Base-by-base conservation (phyloP, 345 rosid genomes). In the Linum usitatissimum region DNA sequence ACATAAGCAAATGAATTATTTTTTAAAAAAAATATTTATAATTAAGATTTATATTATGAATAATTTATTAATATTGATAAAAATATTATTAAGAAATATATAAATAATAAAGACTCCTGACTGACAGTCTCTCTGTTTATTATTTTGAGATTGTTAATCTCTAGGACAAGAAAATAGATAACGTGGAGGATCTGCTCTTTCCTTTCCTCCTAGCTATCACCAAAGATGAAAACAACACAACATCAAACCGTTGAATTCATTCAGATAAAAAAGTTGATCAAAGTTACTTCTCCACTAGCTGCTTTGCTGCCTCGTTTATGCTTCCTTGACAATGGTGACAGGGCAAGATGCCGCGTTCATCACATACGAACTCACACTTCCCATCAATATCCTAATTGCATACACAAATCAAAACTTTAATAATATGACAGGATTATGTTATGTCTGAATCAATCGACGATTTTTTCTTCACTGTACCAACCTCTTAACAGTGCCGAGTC, bases 291-390 rank as follows among this genome's bases (percentile, higher is more conserved):
- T 2, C 28, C 28, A 23, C 28, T 23, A 23, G 28, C 51, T 9
- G 51, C 51, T 0, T 13, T 10, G 13, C 51, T 7, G 51, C 15
- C 10, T 14, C 51, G 3, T 10, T 34, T 34, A 34, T 45, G 51
- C 51, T 45, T 69, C 83, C 68, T 86, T 88, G 17, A 86, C 92
- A 63, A 88, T 87, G 14, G 93, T 86, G 23, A 88, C 92, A 13
- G 96, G 92, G 53, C 96, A 86, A 53, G 86, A 57, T 45, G 93
- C 90, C 68, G 80, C 78, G 45, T 78, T 66, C 76, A 88, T 84
- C 76, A 86, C 90, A 66, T 84, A 70, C 58, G 78, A 75, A 86
- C 88, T 86, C 30, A 88, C 93, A 69, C 96, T 88, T 3, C 93
- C 96, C 39, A 88, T 81, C 73, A 88, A 65, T 36, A 84, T 71